These are phyloP conservation scores for Arthroderma sp. DNA, from an alignment of 2,329 filamentous ascomycete species.

Conservation along the genomic window DNA sequence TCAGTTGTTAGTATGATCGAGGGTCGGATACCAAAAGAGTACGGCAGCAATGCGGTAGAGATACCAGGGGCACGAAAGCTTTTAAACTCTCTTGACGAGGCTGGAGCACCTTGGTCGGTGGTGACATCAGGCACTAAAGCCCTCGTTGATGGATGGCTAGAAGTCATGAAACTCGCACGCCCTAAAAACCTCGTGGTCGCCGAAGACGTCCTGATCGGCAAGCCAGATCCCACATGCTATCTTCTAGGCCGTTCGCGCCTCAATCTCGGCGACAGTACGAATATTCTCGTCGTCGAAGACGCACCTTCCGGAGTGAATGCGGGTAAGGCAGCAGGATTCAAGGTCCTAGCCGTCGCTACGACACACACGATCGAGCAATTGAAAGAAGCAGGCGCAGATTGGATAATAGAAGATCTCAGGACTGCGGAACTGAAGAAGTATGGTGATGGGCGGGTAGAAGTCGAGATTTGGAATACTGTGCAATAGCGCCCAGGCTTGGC, in stretches of 20 bases:
- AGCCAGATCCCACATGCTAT: slow-evolving; percentile 67
- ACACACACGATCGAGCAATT: slow-evolving; percentile 67
- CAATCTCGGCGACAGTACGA: slow-evolving; percentile 34
- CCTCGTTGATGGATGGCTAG: slow-evolving; percentile 60
- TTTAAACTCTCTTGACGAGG: slow-evolving; percentile 51
- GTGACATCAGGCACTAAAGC: slow-evolving; percentile 56
- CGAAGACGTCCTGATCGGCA: slow-evolving; percentile 61
- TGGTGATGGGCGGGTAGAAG: slow-evolving; percentile 45
- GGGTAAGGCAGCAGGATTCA: slow-evolving; percentile 75
- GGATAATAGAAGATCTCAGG: slow-evolving; percentile 67
- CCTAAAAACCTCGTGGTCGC: slow-evolving; percentile 59
- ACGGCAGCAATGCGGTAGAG: slow-evolving; percentile 66
- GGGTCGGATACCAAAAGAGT: slow-evolving; percentile 59
- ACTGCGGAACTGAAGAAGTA: slow-evolving; percentile 52
- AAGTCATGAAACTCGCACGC: slow-evolving; percentile 49
- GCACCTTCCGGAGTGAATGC: slow-evolving; percentile 72
- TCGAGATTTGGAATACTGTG: slow-evolving; percentile 54
- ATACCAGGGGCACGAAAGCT: slow-evolving; percentile 70
- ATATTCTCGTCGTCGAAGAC: slow-evolving; percentile 72
- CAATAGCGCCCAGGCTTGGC: slow-evolving; percentile 15
- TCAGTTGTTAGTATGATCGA: slow-evolving; percentile 70
- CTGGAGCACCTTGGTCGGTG: slow-evolving; percentile 66
- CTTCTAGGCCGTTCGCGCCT: slow-evolving; percentile 52
- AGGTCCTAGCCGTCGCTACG: slow-evolving; percentile 70
- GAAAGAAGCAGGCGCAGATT: slow-evolving; percentile 65